Base-by-base conservation (phyloP, 1,284 basidiomycete species). In the Sparassis latifolia region DNA sequence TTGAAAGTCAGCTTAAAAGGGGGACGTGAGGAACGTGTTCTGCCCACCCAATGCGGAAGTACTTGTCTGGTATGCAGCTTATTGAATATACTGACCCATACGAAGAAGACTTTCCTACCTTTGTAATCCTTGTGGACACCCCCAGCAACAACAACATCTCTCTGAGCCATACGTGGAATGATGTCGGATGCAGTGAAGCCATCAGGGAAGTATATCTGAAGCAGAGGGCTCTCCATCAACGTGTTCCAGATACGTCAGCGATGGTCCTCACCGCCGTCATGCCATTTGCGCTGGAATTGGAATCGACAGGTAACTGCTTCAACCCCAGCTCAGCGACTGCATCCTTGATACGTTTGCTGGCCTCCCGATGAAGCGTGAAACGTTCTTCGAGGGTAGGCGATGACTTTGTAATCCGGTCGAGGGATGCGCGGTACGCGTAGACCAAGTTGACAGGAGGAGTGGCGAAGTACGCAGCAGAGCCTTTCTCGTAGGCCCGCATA, bases 361-460 rank as follows among this genome's bases (percentile, higher is more conserved):
- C 85, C 47, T 84, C 80, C 42, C 78, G 77, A 74, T 99, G 96
- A 43, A 82, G 69, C 48, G 76, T 67, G 69, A 97, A 89, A 28
- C 95, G 84, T 52, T 95, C 83, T 59, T 88, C 79, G 44, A 99
- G 78, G 6, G 86, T 82, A 5, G 78, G 71, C 4, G 73, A 61
- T 35, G 67, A 70, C 61, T 73, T 75, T 5, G 77, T 80, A 67
- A 99, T 94, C 55, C 79, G 75, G 46, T 73, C 75, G 50, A 99
- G 80, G 7, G 92, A 89, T 31, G 82, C 76, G 66, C 90, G 82
- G 67, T 92, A 90, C 0, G 96, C 91, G 69, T 94, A 92, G 64
- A 99, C 83, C 57, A 98, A 82, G 72, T 98, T 96, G 55, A 95
- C 91, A 10, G 92, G 91, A 6, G 87, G 93, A 1, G 93, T 97